Percentiles rank a stretch among this genome's conserved stretches.
phyloP scores from a whole-genome alignment of 257 asterid species.

The Solanum pinnatisectum region DNA sequence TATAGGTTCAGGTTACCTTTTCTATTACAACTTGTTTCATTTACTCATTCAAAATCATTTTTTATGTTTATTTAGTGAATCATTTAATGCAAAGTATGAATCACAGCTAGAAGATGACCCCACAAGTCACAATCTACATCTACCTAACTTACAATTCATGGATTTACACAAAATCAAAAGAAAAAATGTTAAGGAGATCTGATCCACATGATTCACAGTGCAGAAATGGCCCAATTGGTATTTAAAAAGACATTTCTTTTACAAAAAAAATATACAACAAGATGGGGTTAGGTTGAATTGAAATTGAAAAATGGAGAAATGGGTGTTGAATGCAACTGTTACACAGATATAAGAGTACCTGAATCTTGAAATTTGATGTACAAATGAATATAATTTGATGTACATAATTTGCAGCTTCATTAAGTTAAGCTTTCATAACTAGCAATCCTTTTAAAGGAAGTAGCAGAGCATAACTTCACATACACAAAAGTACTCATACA shows the following conservation, averaged over 20 bases:
- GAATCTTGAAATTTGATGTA: not conserved
- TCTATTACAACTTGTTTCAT: not conserved
- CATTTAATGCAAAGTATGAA: not conserved
- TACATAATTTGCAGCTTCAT: no score
- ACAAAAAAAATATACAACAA: not conserved
- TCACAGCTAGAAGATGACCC: not conserved
- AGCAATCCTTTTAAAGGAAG: no score
- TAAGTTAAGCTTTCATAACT: no score
- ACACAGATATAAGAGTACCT: not conserved
- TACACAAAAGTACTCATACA: no score
- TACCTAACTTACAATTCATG: not conserved
- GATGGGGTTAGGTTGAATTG: not conserved
- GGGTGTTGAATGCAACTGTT: not conserved
- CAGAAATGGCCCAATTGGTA: not conserved
- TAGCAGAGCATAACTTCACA: no score
- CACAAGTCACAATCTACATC: not conserved
- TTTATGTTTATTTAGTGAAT: not conserved
- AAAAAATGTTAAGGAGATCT: not conserved
- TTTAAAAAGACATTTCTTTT: not conserved
- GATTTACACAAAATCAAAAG: not conserved
- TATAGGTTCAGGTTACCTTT: not conserved
- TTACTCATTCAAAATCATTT: not conserved
- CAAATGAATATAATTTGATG: no score
- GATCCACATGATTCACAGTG: not conserved
- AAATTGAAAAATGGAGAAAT: not conserved